A percentile compares a stretch with the other conserved stretches of the same genome.
These are phyloP conservation scores for Sporopachydermia cereana DNA, from an alignment of 1,139 yeast genomes.

Conservation along the genomic window DNA sequence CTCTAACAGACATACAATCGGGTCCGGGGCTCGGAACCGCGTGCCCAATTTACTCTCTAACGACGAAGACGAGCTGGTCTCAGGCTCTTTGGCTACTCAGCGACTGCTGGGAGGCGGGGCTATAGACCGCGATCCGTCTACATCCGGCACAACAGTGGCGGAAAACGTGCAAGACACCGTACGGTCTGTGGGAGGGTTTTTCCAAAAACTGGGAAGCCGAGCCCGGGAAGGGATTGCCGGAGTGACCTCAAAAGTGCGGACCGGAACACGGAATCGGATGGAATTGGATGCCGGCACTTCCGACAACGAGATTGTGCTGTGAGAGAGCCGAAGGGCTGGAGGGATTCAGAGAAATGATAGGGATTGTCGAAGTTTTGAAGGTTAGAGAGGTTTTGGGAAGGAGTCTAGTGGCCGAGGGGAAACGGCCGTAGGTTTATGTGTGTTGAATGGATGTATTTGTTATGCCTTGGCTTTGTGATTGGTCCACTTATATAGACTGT, in stretches of 20 bases:
- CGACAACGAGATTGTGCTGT: not conserved
- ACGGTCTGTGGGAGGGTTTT: not conserved
- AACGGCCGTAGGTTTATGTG: too few species aligned
- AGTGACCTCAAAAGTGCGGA: not conserved
- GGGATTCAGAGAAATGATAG: not conserved
- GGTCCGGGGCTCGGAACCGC: too few species aligned
- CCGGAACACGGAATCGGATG: not conserved
- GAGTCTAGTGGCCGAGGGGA: too few species aligned
- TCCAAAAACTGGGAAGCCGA: not conserved
- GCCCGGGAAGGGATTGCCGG: not conserved
- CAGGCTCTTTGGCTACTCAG: not conserved
- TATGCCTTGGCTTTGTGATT: too few species aligned
- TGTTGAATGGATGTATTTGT: too few species aligned
- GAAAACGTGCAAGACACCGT: not conserved
- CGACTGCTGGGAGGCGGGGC: not conserved
- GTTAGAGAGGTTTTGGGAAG: not conserved
- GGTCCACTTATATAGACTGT: too few species aligned
- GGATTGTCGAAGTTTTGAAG: not conserved
- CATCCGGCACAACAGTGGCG: not conserved
- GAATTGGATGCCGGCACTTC: not conserved
- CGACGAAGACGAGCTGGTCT: not conserved
- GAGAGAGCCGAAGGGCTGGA: too few species aligned
- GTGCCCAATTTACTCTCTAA: too few species aligned
- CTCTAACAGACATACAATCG: not conserved
- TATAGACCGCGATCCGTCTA: not conserved